Conservation (phyloP, 208 protist species). For the Trypanosomatidae sp. region DNA sequence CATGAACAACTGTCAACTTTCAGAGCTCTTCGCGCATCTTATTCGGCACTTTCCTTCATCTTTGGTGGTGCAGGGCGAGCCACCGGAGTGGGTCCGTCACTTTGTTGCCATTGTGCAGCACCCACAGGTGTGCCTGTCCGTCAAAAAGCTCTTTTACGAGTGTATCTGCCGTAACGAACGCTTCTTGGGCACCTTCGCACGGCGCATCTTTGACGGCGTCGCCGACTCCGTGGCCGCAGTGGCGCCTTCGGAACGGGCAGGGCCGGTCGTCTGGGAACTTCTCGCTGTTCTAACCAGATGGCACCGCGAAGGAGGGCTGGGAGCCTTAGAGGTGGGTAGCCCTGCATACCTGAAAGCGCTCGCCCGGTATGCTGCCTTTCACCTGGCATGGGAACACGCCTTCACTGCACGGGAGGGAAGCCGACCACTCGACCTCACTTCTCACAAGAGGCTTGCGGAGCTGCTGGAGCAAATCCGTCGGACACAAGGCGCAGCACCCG, state of each 20-base stretch:
- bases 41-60: constrained; percentile 3
- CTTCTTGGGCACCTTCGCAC: constrained; percentile 2
- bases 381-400: constrained; percentile 1
- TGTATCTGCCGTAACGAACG: constrained; percentile 1
- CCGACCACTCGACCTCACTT: not conserved
- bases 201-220: constrained; percentile 9
- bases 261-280: constrained; percentile 6
- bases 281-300: not conserved
- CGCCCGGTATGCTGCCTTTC: constrained; percentile 7
- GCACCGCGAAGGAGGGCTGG: not conserved
- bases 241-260: not conserved
- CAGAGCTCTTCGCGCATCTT: constrained; percentile 11
- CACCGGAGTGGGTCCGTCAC: constrained; percentile 7
- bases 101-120: not conserved
- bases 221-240: constrained; percentile 3
- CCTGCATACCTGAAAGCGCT: not conserved
- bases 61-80: not conserved
- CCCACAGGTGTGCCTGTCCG: not conserved
- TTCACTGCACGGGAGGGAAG: not conserved
- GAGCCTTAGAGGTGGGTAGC: not conserved
- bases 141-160: not conserved
- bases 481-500: not conserved
- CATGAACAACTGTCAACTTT: not conserved
- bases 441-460: not conserved
- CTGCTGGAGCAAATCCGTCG: not conserved